These are phyloP conservation scores for Hypomontagnella submonticulosa DNA, from an alignment of 495 filamentous ascomycete species.

Conservation along the genomic window DNA sequence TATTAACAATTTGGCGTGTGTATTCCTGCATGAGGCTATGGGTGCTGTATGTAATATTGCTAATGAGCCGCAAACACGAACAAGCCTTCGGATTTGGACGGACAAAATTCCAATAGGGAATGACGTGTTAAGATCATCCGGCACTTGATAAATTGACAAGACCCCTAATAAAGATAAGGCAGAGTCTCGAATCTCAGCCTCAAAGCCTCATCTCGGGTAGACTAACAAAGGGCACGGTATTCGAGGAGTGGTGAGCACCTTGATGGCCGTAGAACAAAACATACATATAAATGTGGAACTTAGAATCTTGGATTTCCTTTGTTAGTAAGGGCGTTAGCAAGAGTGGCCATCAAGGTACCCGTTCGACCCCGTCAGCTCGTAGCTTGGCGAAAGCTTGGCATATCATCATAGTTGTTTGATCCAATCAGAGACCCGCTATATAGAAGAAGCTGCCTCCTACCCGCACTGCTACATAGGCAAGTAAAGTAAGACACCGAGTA, in stretches of 20 bases:
- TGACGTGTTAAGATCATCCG: no score
- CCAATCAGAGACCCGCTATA: slow-evolving; percentile 25
- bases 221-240: neutral
- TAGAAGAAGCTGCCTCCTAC: slow-evolving; percentile 18
- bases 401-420: slow-evolving; percentile 15
- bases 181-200: slow-evolving; percentile 27
- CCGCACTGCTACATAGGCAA: slow-evolving; percentile 21
- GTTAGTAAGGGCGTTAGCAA: slow-evolving; percentile 30
- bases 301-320: slow-evolving; percentile 14
- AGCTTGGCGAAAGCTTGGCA: slow-evolving; percentile 40
- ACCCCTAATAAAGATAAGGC: neutral
- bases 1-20: neutral
- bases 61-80: no score
- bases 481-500: slow-evolving; percentile 18
- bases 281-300: slow-evolving; percentile 14
- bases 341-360: slow-evolving; percentile 44
- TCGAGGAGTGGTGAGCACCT: slow-evolving; percentile 6
- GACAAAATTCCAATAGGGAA: no score
- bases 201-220: slow-evolving; percentile 16
- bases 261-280: slow-evolving; percentile 10
- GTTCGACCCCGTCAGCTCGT: slow-evolving; percentile 4
- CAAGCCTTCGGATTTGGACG: no score
- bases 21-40: neutral
- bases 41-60: no score
- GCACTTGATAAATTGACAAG: no score